These are phyloP conservation scores for Penicillium palitans DNA, from an alignment of 2,329 filamentous ascomycete species.

Conservation along the genomic window DNA sequence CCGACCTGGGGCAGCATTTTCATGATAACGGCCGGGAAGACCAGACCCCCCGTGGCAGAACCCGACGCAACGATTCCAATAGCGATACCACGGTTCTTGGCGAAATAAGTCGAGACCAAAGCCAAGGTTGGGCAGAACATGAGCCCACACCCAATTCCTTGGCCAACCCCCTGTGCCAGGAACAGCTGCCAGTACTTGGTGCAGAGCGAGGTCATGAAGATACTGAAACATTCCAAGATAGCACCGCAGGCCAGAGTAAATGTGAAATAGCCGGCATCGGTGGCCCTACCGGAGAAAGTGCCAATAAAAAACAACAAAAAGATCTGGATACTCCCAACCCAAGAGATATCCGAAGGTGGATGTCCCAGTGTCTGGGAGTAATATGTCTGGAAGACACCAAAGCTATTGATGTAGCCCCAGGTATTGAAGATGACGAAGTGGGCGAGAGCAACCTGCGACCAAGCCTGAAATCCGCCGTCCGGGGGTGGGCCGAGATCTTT, in stretches of 20 bases:
- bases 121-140: slow-evolving; percentile 57
- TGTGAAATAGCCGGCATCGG: slow-evolving; percentile 55
- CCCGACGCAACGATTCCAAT: slow-evolving; percentile 62
- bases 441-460: slow-evolving; percentile 55
- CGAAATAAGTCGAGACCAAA: slow-evolving; percentile 63
- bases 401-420: slow-evolving; percentile 57
- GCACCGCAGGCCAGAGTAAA: slow-evolving; percentile 46
- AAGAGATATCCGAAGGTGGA: slow-evolving; percentile 52
- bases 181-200: slow-evolving; percentile 53
- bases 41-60: slow-evolving; percentile 61
- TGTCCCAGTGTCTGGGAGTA: slow-evolving; percentile 47
- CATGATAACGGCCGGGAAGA: slow-evolving; percentile 61
- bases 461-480: slow-evolving; percentile 57
- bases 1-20: slow-evolving; percentile 61
- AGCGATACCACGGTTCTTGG: slow-evolving; percentile 58
- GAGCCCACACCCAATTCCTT: slow-evolving; percentile 57
- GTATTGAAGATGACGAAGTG: slow-evolving; percentile 59
- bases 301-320: slow-evolving; percentile 54
- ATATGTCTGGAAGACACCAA: slow-evolving; percentile 58
- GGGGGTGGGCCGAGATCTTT: slow-evolving; percentile 43
- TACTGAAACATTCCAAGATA: slow-evolving; percentile 47
- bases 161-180: slow-evolving; percentile 56
- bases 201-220: slow-evolving; percentile 54
- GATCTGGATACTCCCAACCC: slow-evolving; percentile 55
- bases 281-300: slow-evolving; percentile 53